These are phyloP conservation scores for Venturia aucupariae DNA, from an alignment of 2,329 filamentous ascomycete genomes.

Conservation along the genomic window DNA sequence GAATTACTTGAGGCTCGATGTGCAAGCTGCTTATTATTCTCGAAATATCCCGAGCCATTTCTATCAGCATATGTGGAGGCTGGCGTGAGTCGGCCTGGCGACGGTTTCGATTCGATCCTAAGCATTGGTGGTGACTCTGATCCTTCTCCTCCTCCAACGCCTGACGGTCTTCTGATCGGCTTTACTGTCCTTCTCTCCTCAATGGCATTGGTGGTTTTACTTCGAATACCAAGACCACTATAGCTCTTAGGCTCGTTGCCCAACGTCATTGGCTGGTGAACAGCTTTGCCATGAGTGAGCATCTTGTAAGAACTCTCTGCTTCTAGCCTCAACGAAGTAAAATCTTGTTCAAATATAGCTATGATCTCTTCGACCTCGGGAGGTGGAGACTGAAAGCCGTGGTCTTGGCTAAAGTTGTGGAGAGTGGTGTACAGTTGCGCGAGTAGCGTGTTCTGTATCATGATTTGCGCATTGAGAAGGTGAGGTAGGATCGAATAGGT, in stretches of 20 bases:
- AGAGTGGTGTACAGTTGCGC: constrained; percentile 70
- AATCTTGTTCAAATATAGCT: constrained; percentile 53
- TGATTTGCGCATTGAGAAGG: constrained; percentile 59
- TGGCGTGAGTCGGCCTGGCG: neutral
- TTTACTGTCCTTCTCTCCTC: neutral
- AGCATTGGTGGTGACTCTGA: neutral
- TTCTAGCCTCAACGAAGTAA: constrained; percentile 55
- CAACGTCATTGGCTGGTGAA: constrained; percentile 47
- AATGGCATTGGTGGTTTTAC: constrained; percentile 27
- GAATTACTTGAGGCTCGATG: constrained; percentile 30
- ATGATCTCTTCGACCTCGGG: constrained; percentile 65
- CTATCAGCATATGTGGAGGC: neutral
- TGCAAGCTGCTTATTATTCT: constrained; percentile 8
- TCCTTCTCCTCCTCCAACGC: neutral
- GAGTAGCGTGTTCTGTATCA: constrained; percentile 68
- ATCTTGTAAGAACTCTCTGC: constrained; percentile 53
- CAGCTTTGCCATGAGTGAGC: constrained; percentile 58
- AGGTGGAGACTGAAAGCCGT: constrained; percentile 60
- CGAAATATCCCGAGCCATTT: constrained; percentile 12
- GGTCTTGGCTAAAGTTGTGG: constrained; percentile 61
- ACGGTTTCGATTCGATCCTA: constrained; percentile 5
- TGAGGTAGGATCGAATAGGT: constrained; percentile 66
- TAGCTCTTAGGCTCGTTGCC: constrained; percentile 18
- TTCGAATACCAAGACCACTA: constrained; percentile 24
- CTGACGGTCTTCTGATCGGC: constrained; percentile 6